phyloP scores from a whole-genome alignment of 768 basidiomycete genomes.

The Vararia minispora region DNA sequence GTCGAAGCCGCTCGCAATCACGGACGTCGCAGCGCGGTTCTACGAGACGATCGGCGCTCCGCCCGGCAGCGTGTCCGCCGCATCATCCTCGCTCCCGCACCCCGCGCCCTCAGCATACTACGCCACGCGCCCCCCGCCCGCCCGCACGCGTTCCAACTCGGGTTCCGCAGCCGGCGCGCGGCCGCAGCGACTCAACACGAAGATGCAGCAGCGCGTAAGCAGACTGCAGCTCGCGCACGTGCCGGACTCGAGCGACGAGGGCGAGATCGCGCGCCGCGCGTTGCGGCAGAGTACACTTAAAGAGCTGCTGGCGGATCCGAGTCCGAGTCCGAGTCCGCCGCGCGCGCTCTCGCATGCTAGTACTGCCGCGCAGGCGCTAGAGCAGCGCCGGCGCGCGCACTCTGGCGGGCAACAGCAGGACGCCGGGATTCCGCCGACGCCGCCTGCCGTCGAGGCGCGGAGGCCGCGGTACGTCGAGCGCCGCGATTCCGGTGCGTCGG shows the following conservation, averaged over 20 bases:
- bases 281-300: slow-evolving; percentile 1
- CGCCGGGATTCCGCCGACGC: no score
- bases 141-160: slow-evolving; percentile 14
- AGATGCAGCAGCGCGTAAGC: slow-evolving; percentile 6
- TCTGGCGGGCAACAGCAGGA: no score
- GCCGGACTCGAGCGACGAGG: slow-evolving; percentile 14
- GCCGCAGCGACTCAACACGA: background rate
- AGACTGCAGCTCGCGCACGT: slow-evolving; percentile 7
- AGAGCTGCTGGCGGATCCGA: slow-evolving; percentile 3
- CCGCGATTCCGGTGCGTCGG: no score
- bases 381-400: slow-evolving; percentile 11
- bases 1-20: slow-evolving; percentile 10
- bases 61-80: no score
- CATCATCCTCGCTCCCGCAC: slow-evolving; percentile 12
- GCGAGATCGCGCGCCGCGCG: slow-evolving; percentile 5
- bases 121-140: slow-evolving; percentile 11
- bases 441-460: no score
- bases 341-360: slow-evolving; percentile 13
- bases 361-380: slow-evolving; percentile 6
- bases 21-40: slow-evolving; percentile 7
- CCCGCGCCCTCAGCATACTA: slow-evolving; percentile 12
- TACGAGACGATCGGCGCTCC: slow-evolving; percentile 9
- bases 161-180: slow-evolving; percentile 1
- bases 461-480: no score
- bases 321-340: no score